Evolutionary conservation across 2,329 filamentous ascomycete species (phyloP), one percentile per base, ranked within the genome.

Genomic region (Penicillium sp.): DNA sequence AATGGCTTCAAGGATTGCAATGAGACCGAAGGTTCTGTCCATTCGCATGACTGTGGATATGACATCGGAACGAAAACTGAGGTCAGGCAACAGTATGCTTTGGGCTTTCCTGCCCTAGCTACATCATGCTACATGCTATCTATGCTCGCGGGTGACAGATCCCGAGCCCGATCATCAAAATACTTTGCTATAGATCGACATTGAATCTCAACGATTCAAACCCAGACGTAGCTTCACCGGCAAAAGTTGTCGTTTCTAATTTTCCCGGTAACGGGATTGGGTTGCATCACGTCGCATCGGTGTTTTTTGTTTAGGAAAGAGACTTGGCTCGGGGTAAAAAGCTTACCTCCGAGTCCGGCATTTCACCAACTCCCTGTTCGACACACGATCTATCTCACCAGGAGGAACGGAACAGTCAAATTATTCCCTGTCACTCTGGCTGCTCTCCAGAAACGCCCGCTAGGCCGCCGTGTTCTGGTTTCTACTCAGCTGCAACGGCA

Each of bases 231-330:
- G 45, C 38, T 48, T 42, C 16, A 34, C 16, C 41, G 34, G 51
- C 40, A 46, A 49, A 47, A 50, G 42, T 32, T 46, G 48, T 31
- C 48, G 7, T 45, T 29, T 29, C 34, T 31, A 49, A 58, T 62
- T 58, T 58, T 60, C 61, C 58, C 61, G 59, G 45, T 31, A 27
- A 51, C 42, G 45, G 51, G 55, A 57, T 62, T 58, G 53, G 59
- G 61, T 65, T 66, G 62, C 62, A 62, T 65, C 54, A 60, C 55
- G 61, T 60, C 47, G 55, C 45, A 66, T 60, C 59, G 51, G 45
- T 55, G 50, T 53, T 56, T 50, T 47, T 24, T 27, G 5, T 55
- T 57, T 57, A 49, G 57, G 61, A 58, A 60, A 57, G 56, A 58
- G 55, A 55, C 57, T 55, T 55, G 31, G 34, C 41, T 40, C 27